A percentile compares a stretch with the other conserved stretches of the same genome.
phyloP scores from a whole-genome alignment of 2,329 filamentous ascomycete species.

The Paraphaeosphaeria minitans region DNA sequence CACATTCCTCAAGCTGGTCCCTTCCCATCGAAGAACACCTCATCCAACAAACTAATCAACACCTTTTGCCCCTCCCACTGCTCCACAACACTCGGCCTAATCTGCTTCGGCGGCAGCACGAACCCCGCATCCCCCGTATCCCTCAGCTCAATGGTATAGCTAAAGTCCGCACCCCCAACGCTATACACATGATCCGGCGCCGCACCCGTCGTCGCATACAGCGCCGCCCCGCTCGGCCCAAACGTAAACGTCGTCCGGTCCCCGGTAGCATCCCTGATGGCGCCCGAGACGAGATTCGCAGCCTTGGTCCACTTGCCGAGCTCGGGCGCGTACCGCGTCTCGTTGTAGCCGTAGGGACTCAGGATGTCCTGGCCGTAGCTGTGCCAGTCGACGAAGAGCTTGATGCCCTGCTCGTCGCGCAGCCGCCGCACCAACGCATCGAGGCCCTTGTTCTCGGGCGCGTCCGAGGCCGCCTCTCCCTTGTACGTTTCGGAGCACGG shows the following conservation, averaged over 20 bases:
- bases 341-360: constrained; percentile 63
- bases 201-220: constrained; percentile 60
- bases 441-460: constrained; percentile 46
- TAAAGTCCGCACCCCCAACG: constrained; percentile 48
- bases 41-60: constrained; percentile 30
- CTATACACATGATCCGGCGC: constrained; percentile 51
- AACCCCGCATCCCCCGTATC: constrained; percentile 56
- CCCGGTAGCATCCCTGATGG: constrained; percentile 53
- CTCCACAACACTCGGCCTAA: constrained; percentile 52
- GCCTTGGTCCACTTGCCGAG: constrained; percentile 57
- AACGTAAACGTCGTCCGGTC: constrained; percentile 44
- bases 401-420: constrained; percentile 54
- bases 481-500: constrained; percentile 40
- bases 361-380: constrained; percentile 66
- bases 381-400: constrained; percentile 68
- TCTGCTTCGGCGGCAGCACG: constrained; percentile 55
- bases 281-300: constrained; percentile 53
- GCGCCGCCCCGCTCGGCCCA: constrained; percentile 61
- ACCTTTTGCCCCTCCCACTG: constrained; percentile 49
- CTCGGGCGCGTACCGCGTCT: constrained; percentile 54
- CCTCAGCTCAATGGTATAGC: constrained; percentile 55
- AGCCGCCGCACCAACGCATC: constrained; percentile 54
- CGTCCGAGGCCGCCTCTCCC: constrained; percentile 33
- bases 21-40: constrained; percentile 35
- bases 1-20: constrained; percentile 18